phyloP scores from a whole-genome alignment of 345 rosid genomes.

The Brassica incana region DNA sequence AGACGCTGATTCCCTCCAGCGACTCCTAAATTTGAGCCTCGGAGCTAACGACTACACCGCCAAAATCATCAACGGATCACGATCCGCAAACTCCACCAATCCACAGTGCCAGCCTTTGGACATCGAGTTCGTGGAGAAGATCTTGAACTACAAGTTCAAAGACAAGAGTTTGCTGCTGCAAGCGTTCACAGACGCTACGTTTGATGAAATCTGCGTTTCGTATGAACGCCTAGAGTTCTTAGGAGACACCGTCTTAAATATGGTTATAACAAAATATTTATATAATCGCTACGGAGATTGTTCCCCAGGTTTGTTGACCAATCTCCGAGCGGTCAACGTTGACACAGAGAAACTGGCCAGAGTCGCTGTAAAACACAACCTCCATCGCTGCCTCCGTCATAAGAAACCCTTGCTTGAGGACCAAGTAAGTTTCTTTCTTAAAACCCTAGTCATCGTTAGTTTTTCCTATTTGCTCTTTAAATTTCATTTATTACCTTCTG shows the following conservation, averaged over 20 bases:
- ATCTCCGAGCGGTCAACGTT: constrained; percentile 68
- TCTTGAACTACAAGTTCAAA: constrained; percentile 49
- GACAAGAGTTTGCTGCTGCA: constrained; percentile 46
- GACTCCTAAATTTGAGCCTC: not conserved
- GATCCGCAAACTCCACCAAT: not conserved
- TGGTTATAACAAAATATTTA: constrained; percentile 40
- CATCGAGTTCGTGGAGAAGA: constrained; percentile 46
- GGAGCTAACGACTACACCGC: not conserved
- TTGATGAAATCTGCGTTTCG: constrained; percentile 19
- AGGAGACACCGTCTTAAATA: constrained; percentile 57
- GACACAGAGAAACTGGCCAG: constrained; percentile 70
- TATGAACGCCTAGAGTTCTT: constrained; percentile 56
- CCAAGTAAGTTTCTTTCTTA: constrained; percentile 47
- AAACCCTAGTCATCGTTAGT: not conserved
- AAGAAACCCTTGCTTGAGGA: constrained; percentile 53
- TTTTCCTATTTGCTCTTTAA: not conserved
- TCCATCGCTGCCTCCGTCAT: constrained; percentile 57
- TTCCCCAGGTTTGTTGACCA: constrained; percentile 52
- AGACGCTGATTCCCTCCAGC: constrained; percentile 3
- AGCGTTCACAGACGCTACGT: constrained; percentile 58
- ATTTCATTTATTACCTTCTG: not conserved
- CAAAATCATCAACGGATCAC: constrained; percentile 6
- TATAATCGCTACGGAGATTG: constrained; percentile 44
- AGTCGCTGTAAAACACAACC: constrained; percentile 50
- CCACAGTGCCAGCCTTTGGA: constrained; percentile 10